These are phyloP conservation scores for Takakia lepidozioides DNA, from an alignment of 225 moss, liverwort and hornwort species.

Conservation along the genomic window DNA sequence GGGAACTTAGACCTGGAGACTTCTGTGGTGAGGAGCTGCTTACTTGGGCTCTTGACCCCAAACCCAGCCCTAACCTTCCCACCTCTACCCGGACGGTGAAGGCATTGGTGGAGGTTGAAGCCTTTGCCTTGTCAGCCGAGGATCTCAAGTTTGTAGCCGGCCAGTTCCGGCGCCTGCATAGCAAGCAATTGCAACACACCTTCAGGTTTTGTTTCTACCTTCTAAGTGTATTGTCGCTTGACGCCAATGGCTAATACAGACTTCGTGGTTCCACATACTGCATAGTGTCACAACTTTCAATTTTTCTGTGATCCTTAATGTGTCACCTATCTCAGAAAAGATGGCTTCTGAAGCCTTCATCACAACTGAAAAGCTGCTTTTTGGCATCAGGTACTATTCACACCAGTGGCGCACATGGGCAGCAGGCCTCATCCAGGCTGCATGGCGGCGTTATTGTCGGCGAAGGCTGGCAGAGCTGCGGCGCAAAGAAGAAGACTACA, in stretches of 20 bases:
- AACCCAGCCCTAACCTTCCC: constrained; percentile 71
- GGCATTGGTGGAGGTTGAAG: constrained; percentile 79
- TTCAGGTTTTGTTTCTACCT: constrained; percentile 30
- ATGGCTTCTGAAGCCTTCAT: constrained; percentile 32
- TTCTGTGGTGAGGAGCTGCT: constrained; percentile 94
- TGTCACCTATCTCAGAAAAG: too few relatives aligned
- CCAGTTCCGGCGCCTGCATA: constrained; percentile 89
- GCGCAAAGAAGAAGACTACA: constrained; percentile 37
- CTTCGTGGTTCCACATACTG: background rate
- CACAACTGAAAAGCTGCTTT: constrained; percentile 51
- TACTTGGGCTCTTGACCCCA: constrained; percentile 93
- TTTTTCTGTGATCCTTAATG: too few relatives aligned
- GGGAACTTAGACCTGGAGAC: constrained; percentile 48
- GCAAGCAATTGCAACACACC: constrained; percentile 90
- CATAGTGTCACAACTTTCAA: background rate
- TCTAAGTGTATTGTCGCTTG: background rate
- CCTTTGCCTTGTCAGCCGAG: constrained; percentile 68
- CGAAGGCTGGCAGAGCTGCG: constrained; percentile 52
- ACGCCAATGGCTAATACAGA: background rate
- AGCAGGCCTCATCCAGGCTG: constrained; percentile 77
- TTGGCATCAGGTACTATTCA: constrained; percentile 72
- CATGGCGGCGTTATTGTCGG: constrained; percentile 76
- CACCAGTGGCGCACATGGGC: constrained; percentile 98
- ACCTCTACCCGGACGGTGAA: constrained; percentile 75
- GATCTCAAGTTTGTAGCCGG: constrained; percentile 94